Evolutionary conservation across 768 basidiomycete genomes (phyloP).

Genomic region (Pholiota molesta): DNA sequence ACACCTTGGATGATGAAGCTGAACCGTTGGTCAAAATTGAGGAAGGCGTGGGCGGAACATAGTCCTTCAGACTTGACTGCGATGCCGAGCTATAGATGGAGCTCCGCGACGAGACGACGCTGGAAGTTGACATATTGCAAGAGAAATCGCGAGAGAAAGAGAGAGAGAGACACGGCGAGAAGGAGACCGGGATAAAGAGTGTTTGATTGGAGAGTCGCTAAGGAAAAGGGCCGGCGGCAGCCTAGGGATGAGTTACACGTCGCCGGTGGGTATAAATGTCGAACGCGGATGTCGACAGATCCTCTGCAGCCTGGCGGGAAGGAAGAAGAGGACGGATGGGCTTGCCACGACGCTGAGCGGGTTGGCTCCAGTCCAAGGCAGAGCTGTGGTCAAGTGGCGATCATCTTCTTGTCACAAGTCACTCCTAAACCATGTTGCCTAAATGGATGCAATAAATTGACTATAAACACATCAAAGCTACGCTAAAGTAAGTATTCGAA

Average conservation of each 20-base stretch:
- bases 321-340: conserved; percentile 18
- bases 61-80: conserved; percentile 32
- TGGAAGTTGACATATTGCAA: conserved; percentile 37
- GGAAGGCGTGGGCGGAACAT: conserved; percentile 39
- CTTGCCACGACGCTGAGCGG: conserved; percentile 21
- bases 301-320: conserved; percentile 34
- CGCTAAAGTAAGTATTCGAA: not conserved
- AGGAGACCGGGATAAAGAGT: conserved; percentile 21
- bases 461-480: not conserved
- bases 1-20: conserved; percentile 57
- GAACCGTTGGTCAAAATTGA: conserved; percentile 37
- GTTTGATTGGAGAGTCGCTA: conserved; percentile 20
- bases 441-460: conserved; percentile 2
- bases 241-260: conserved; percentile 34
- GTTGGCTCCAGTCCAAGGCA: conserved; percentile 26
- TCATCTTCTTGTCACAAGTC: conserved; percentile 22
- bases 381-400: conserved; percentile 15
- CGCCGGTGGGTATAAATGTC: conserved; percentile 32
- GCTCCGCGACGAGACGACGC: conserved; percentile 35
- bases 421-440: conserved; percentile 14
- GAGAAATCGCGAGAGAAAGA: conserved; percentile 15
- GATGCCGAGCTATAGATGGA: conserved; percentile 36
- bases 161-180: not conserved
- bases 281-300: conserved; percentile 50
- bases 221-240: conserved; percentile 31